phyloP scores from a whole-genome alignment of 169 alveolate species.

The Babesia bigemina region DNA sequence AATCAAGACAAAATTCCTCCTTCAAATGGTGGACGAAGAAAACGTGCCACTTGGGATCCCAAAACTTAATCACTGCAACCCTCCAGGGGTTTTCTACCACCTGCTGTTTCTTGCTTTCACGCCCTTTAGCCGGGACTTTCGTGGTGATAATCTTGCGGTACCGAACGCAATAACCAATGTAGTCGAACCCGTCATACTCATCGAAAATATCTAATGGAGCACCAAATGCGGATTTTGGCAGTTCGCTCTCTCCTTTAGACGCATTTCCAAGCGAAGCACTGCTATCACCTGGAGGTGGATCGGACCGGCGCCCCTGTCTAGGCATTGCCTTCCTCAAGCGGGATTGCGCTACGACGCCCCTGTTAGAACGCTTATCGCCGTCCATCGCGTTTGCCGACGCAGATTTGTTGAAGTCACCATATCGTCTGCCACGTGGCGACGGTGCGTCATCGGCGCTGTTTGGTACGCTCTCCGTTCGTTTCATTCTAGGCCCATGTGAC shows the following conservation, averaged over 20 bases:
- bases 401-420: no score
- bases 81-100: conserved; percentile 15
- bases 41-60: conserved; percentile 58
- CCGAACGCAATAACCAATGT: conserved; percentile 27
- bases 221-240: background rate
- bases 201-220: conserved; percentile 1
- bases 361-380: no score
- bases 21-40: conserved; percentile 39
- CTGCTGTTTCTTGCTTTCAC: background rate
- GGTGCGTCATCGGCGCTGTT: no score
- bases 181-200: conserved; percentile 15
- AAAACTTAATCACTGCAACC: conserved; percentile 33
- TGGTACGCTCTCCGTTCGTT: no score
- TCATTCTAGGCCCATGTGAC: no score
- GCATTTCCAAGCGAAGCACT: no score
- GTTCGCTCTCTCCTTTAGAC: background rate
- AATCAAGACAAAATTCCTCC: conserved; percentile 1
- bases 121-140: background rate
- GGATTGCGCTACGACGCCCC: no score
- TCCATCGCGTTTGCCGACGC: no score
- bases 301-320: no score
- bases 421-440: no score
- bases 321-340: no score
- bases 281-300: no score
- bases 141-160: conserved; percentile 5